Base-by-base conservation (phyloP, 805 yeast species). In the Barnettozyma californica region DNA sequence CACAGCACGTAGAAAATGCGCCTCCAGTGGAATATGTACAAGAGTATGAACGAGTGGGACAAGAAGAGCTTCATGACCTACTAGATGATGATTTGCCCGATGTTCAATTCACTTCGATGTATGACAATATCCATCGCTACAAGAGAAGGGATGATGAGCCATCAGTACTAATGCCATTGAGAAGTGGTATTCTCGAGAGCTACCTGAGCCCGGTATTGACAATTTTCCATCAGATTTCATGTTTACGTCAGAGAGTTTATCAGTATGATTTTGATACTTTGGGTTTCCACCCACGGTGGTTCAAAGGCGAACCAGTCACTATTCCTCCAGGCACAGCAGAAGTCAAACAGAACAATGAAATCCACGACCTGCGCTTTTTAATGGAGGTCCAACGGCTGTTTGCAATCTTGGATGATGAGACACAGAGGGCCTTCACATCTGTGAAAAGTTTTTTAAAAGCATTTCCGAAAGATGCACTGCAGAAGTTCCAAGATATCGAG, bases 171-270 rank as follows among this genome's bases (percentile, higher is more conserved):
- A 54, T 73, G 42, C 75, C 77, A 1, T 51, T 57, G 8, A 54
- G 58, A 21, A 51, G 61, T 9, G 69, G 63, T 3, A 49, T 60
- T 5, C 55, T 67, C 36, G 77, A 72, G 51, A 67, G 70, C 19
- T 68, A 70, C 51, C 59, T 74, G 54, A 71, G 73, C 4, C 72
- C 79, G 1, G 38, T 76, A 16, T 49, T 76, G 26, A 65, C 65
- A 57, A 63, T 72, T 6, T 53, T 76, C 7, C 65, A 69, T n/a
- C 65, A 68, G 41, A 59, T 71, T 9, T 65, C 72, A 1, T 47
- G 48, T 5, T 65, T 75, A 31, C 62, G 67, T 14, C 62, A 62
- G 36, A 46, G 58, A 0, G 51, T 74, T 2, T 56, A 68, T 44
- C 51, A 56, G 1, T 67, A 63, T 34, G 57, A 61, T n/a, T 68